These are phyloP conservation scores for Colletotrichum liriopes DNA, from an alignment of 2,329 filamentous ascomycete genomes.

Conservation along the genomic window DNA sequence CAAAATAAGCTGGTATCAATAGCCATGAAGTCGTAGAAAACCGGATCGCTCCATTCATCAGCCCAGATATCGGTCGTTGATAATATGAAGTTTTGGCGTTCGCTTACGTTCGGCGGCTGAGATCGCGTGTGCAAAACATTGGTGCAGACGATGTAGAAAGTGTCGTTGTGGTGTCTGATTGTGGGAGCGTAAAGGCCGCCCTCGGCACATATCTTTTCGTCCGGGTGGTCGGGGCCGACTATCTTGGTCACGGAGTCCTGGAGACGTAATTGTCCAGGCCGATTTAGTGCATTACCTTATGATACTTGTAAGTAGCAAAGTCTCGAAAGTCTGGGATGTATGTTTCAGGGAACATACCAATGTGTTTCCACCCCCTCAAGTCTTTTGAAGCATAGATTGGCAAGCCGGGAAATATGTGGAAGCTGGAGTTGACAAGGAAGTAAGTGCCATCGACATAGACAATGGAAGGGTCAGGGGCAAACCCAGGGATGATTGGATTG, in stretches of 20 bases:
- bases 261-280: background rate
- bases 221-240: slow-evolving; percentile 6
- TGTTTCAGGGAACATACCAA: slow-evolving; percentile 32
- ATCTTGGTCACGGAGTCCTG: too few species aligned
- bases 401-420: slow-evolving; percentile 72
- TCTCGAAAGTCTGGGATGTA: accelerated
- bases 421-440: slow-evolving; percentile 68
- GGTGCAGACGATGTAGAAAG: slow-evolving; percentile 49
- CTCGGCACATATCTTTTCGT: slow-evolving; percentile 20
- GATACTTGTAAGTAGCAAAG: slow-evolving; percentile 2
- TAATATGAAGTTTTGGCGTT: slow-evolving; percentile 46
- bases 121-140: slow-evolving; percentile 38
- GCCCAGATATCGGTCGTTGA: slow-evolving; percentile 46
- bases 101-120: background rate
- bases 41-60: slow-evolving; percentile 49
- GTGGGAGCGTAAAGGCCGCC: slow-evolving; percentile 47
- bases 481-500: slow-evolving; percentile 52
- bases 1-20: slow-evolving; percentile 67
- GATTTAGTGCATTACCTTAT: slow-evolving; percentile 25
- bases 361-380: slow-evolving; percentile 50
- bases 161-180: slow-evolving; percentile 45
- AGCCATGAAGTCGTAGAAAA: slow-evolving; percentile 56
- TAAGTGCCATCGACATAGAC: slow-evolving; percentile 48
- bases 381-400: slow-evolving; percentile 57
- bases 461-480: slow-evolving; percentile 51